Percentiles rank a stretch among this genome's conserved stretches.
These are phyloP conservation scores for Dictyostelium capitatum DNA, from an alignment of 78 protist genomes.

Conservation along the genomic window DNA sequence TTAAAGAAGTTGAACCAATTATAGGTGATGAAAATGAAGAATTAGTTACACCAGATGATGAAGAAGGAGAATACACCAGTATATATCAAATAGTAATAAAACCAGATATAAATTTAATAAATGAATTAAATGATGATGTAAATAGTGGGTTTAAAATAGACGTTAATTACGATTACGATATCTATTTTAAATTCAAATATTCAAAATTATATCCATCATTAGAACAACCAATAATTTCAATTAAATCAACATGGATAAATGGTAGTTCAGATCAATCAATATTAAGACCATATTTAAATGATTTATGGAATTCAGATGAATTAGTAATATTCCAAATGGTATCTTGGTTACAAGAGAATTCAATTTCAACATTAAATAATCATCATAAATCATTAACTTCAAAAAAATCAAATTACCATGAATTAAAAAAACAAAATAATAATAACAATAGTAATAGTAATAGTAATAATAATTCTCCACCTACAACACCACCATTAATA, in stretches of 20 bases:
- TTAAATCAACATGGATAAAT: conserved; percentile 29
- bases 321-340: conserved; percentile 30
- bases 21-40: background rate
- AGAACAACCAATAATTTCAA: conserved; percentile 27
- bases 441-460: background rate
- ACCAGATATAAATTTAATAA: background rate
- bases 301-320: conserved; percentile 31
- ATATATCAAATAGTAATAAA: conserved; percentile 6
- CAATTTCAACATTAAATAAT: background rate
- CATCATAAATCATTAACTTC: background rate
- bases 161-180: conserved; percentile 11
- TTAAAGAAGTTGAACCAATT: conserved; percentile 4
- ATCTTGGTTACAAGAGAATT: conserved; percentile 36
- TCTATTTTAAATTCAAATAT: conserved; percentile 34
- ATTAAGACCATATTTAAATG: background rate
- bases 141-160: background rate
- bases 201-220: conserved; percentile 19
- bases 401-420: background rate
- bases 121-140: background rate
- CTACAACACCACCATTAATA: background rate
- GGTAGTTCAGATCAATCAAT: background rate
- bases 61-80: background rate
- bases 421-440: background rate
- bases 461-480: background rate
- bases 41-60: background rate